phyloP scores from a whole-genome alignment of 768 basidiomycete species.

The Lactifluus hygrophoroides region DNA sequence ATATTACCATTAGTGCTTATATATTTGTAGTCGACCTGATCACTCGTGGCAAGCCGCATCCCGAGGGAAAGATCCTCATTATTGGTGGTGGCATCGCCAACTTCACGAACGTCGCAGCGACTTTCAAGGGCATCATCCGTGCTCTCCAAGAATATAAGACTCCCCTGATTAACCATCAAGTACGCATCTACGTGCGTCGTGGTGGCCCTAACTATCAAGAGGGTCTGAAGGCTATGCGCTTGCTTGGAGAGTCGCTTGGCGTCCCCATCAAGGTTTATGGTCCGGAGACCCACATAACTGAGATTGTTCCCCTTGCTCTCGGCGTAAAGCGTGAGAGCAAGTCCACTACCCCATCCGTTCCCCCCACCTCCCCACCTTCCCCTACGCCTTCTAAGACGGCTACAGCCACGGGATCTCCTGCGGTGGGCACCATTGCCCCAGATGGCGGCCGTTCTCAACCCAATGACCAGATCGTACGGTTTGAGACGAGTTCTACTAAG shows the following conservation, averaged over 20 bases:
- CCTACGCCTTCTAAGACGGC: constrained; percentile 33
- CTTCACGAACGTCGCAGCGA: constrained; percentile 98
- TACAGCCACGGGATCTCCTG: constrained; percentile 30
- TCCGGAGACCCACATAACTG: constrained; percentile 97
- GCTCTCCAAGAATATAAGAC: constrained; percentile 91
- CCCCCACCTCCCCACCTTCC: constrained; percentile 41
- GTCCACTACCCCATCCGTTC: constrained; percentile 30
- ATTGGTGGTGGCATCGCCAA: constrained; percentile 99
- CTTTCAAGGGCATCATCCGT: constrained; percentile 99
- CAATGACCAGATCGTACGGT: constrained; percentile 85
- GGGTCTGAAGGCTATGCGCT: constrained; percentile 94
- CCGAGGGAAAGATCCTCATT: constrained; percentile 96
- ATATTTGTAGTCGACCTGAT: constrained; percentile 69
- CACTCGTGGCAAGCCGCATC: constrained; percentile 75
- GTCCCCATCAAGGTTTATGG: constrained; percentile 97
- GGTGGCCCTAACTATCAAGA: constrained; percentile 99
- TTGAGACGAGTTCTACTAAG: constrained; percentile 43
- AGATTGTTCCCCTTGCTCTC: constrained; percentile 97
- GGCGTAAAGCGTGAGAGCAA: constrained; percentile 59
- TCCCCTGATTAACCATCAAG: constrained; percentile 71
- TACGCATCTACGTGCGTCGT: constrained; percentile 95
- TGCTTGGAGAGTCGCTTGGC: constrained; percentile 93
- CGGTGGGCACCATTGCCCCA: constrained; percentile 65
- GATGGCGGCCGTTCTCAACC: constrained; percentile 77
- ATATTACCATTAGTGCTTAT: constrained; percentile 5